phyloP scores from a whole-genome alignment of 352 stramenopile genomes.

The Peronospora destructor region DNA sequence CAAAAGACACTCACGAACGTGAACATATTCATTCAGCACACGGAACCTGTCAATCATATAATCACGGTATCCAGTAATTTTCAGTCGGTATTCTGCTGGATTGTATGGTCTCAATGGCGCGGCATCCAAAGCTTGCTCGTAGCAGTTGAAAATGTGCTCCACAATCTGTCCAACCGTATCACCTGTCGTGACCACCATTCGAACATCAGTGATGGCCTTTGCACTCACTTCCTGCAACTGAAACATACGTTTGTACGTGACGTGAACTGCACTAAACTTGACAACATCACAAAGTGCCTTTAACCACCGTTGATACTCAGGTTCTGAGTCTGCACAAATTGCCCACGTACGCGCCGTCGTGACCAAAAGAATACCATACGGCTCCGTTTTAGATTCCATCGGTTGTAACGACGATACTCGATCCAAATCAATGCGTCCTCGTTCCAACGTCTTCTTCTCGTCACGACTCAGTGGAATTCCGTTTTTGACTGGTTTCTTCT shows the following conservation, averaged over 20 bases:
- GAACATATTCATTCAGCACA: slow-evolving; percentile 84
- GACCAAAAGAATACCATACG: slow-evolving; percentile 73
- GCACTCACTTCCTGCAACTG: slow-evolving; percentile 79
- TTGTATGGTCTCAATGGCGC: slow-evolving; percentile 72
- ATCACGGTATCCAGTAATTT: slow-evolving; percentile 80
- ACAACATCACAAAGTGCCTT: slow-evolving; percentile 74
- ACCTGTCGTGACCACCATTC: slow-evolving; percentile 74
- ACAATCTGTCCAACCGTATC: slow-evolving; percentile 85
- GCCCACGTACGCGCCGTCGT: slow-evolving; percentile 74
- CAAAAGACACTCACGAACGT: slow-evolving; percentile 78
- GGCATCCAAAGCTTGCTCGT: slow-evolving; percentile 72
- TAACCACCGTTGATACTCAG: slow-evolving; percentile 75
- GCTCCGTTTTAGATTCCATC: slow-evolving; percentile 52
- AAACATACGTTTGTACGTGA: slow-evolving; percentile 79
- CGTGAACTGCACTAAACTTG: slow-evolving; percentile 73
- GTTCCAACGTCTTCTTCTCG: slow-evolving; percentile 70
- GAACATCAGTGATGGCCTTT: slow-evolving; percentile 77
- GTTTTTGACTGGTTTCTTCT: slow-evolving; percentile 80
- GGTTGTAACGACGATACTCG: slow-evolving; percentile 75
- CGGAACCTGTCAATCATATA: slow-evolving; percentile 81
- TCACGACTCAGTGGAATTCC: slow-evolving; percentile 58
- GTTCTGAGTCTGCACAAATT: slow-evolving; percentile 61
- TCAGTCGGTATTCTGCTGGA: slow-evolving; percentile 73
- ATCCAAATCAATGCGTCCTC: slow-evolving; percentile 73
- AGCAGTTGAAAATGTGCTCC: slow-evolving; percentile 86